Evolutionary conservation across 2,329 filamentous ascomycete species (phyloP).

Genomic region (Orbilia oligospora): DNA sequence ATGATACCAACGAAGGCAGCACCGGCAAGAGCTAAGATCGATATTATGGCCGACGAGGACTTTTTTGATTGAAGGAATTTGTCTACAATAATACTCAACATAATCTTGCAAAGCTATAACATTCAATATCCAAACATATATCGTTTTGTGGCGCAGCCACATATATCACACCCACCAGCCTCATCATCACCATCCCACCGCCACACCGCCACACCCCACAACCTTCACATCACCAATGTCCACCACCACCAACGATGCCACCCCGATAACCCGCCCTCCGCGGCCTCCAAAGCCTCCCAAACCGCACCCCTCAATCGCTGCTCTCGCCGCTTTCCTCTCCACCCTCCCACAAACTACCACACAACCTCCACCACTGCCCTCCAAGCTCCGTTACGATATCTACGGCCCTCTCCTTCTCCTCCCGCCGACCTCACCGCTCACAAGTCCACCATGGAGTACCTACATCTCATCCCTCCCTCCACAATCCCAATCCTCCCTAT

Average conservation of each 20-base stretch:
- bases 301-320: constrained; percentile 33
- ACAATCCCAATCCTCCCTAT: constrained; percentile 66
- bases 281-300: constrained; percentile 34
- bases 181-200: neutral
- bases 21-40: constrained; percentile 48
- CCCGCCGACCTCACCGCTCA: constrained; percentile 69
- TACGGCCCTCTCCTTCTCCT: constrained; percentile 75
- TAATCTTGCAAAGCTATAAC: neutral
- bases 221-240: constrained; percentile 14
- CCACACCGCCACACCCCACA: constrained; percentile 17
- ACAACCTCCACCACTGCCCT: constrained; percentile 59
- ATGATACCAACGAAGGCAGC: constrained; percentile 42
- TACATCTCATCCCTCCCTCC: constrained; percentile 64
- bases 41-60: constrained; percentile 59
- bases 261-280: neutral
- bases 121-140: neutral
- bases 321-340: constrained; percentile 33
- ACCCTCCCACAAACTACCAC: constrained; percentile 12
- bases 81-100: neutral
- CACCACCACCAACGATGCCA: constrained; percentile 7
- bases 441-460: constrained; percentile 65
- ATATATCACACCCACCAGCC: neutral
- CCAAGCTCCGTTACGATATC: constrained; percentile 69
- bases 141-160: neutral
- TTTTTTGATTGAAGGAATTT: constrained; percentile 22